Evolutionary conservation across 371 early-diverging fungal species (phyloP), one percentile per base, ranked within the genome.

Genomic region (Lichtheimia ramosa): DNA sequence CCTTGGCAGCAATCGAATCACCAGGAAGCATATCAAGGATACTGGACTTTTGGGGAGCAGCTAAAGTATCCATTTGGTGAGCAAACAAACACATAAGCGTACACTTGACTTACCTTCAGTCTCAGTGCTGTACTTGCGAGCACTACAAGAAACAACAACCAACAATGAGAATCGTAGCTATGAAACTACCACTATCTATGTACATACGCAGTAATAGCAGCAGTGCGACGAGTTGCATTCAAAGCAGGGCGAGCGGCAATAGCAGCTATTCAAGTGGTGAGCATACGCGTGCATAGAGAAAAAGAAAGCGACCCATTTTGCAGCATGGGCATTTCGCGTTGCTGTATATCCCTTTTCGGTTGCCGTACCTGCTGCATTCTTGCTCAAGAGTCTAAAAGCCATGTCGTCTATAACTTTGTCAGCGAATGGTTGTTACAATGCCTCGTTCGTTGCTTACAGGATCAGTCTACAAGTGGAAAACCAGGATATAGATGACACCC

Each of bases 11-110:
- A 59, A 94, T 68, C 54, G 87, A 88, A 73, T 93, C 88, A 34
- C 96, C 96, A 59, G 98, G 98, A 72, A 96, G 89, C 42, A 89
- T 74, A 69, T 93, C 92, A 71, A 97, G 88, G 68, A 96, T 84
- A 78, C 91, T 87, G 70, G 82, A 79, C 54, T 96, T 95, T 82
- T 91, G 91, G 68, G 80, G 75, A 63, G 89, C 84, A 23, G 52
- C 66, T 56, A 62, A 46, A 60, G 18, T 48, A 46, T 25, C 46
- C 16, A 18, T 52, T 48, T 48, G 23, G 34, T 15, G 14, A 43
- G 43, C 43, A n/a, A 16, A 15, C 50, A 39, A 40, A 41, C 24
- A 15, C 24, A 18, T 43, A 13, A 43, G 6, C 42, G 46, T 46
- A 39, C 43, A 15, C 10, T 23, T 14, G 41, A 21, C 43, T 61